Percentiles rank a stretch among this genome's conserved stretches.
These are phyloP conservation scores for Cryptosporidium parvum DNA, from an alignment of 169 alveolate genomes.

Conservation along the genomic window DNA sequence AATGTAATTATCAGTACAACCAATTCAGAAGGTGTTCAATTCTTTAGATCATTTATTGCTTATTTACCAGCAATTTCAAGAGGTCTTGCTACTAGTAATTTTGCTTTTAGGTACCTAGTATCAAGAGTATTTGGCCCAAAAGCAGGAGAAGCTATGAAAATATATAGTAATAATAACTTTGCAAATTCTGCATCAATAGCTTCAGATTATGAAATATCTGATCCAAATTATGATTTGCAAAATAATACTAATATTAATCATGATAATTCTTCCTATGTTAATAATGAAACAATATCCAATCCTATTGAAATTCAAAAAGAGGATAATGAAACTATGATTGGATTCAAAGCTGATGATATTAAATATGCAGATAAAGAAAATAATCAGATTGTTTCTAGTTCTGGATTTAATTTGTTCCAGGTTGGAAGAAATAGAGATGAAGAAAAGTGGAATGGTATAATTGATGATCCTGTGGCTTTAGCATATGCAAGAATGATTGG, in stretches of 20 bases:
- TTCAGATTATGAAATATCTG: background rate
- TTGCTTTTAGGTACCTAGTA: conserved; percentile 51
- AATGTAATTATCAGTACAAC: conserved; percentile 63
- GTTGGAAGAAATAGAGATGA: conserved; percentile 69
- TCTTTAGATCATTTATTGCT: conserved; percentile 57
- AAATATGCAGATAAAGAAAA: background rate
- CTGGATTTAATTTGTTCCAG: conserved; percentile 50
- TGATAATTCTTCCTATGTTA: background rate
- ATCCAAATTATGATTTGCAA: background rate
- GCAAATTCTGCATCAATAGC: background rate
- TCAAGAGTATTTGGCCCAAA: conserved; percentile 70
- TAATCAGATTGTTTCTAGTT: conserved; percentile 39
- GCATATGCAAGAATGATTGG: conserved; percentile 72
- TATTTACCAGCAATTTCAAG: conserved; percentile 64
- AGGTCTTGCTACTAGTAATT: conserved; percentile 46
- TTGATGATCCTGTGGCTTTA: conserved; percentile 53
- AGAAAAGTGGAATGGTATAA: conserved; percentile 48
- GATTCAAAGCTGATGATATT: background rate
- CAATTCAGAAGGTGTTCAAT: conserved; percentile 66
- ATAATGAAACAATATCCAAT: background rate
- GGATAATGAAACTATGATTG: background rate
- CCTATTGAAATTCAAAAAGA: background rate
- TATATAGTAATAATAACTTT: conserved; percentile 29
- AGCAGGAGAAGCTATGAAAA: conserved; percentile 73
- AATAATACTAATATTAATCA: background rate